These are phyloP conservation scores for Penicillium sp. DNA, from an alignment of 2,329 filamentous ascomycete genomes.

Conservation along the genomic window DNA sequence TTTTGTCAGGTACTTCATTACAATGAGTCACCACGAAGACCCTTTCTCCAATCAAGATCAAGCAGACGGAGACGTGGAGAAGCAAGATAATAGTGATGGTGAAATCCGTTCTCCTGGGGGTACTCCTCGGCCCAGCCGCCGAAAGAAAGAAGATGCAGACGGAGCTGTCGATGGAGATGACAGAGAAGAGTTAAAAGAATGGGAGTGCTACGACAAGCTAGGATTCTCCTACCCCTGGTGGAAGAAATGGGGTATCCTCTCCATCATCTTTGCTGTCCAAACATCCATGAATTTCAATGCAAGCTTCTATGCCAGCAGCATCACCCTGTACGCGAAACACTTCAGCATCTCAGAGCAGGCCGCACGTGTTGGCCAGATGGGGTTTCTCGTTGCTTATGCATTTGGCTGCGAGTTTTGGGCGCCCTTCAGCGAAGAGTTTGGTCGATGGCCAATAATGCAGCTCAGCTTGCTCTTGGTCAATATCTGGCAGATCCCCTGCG, in stretches of 20 bases:
- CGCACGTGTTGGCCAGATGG: slow-evolving; percentile 68
- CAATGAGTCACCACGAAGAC: slow-evolving; percentile 14
- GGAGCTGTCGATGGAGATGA: slow-evolving; percentile 11
- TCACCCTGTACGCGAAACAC: slow-evolving; percentile 60
- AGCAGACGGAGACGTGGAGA: slow-evolving; percentile 18
- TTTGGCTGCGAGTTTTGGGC: slow-evolving; percentile 87
- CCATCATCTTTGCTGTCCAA: slow-evolving; percentile 68
- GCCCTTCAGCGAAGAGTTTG: slow-evolving; percentile 79
- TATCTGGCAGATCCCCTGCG: slow-evolving; percentile 70
- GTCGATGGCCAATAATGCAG: slow-evolving; percentile 72
- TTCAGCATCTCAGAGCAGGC: slow-evolving; percentile 66
- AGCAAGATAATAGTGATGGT: slow-evolving; percentile 15
- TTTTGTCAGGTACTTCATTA: neutral
- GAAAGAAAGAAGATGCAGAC: slow-evolving; percentile 11
- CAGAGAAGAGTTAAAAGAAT: slow-evolving; percentile 46
- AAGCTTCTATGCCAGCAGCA: slow-evolving; percentile 67
- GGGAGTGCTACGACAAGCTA: slow-evolving; percentile 63
- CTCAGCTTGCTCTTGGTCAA: slow-evolving; percentile 71
- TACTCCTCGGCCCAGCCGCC: slow-evolving; percentile 8
- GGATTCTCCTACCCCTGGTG: slow-evolving; percentile 59
- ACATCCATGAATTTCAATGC: slow-evolving; percentile 77
- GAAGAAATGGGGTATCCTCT: slow-evolving; percentile 69
- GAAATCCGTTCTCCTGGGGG: slow-evolving; percentile 14
- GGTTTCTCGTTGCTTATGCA: slow-evolving; percentile 74
- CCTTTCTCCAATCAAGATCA: neutral